Percentiles rank a stretch among this genome's conserved stretches.
These are phyloP conservation scores for Penicillium flavigenum DNA, from an alignment of 495 filamentous ascomycete genomes.

Conservation along the genomic window DNA sequence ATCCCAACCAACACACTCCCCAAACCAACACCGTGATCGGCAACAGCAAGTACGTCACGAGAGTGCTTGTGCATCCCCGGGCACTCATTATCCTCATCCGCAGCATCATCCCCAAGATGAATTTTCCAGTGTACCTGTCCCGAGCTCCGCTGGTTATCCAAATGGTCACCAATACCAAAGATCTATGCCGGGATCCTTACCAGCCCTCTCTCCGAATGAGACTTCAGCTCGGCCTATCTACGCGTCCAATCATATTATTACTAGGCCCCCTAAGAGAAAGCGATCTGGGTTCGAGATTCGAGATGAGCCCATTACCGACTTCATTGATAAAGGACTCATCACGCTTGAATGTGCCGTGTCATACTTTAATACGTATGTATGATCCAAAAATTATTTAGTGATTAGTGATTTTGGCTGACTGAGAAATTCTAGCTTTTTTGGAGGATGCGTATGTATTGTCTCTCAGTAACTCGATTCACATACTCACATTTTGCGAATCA, in stretches of 20 bases:
- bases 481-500: slow-evolving; percentile 4
- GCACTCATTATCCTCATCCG: slow-evolving; percentile 9
- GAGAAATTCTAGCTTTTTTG: slow-evolving; percentile 35
- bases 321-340: slow-evolving; percentile 39
- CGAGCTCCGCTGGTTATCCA: background rate
- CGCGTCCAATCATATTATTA: slow-evolving; percentile 1
- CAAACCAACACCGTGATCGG: slow-evolving; percentile 7
- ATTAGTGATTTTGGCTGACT: background rate
- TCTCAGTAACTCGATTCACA: background rate
- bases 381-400: background rate
- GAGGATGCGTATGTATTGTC: slow-evolving; percentile 39
- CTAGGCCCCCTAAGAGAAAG: slow-evolving; percentile 24
- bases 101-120: slow-evolving; percentile 4
- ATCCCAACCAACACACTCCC: slow-evolving; percentile 8
- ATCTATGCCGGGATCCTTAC: slow-evolving; percentile 11
- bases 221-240: slow-evolving; percentile 10
- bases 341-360: slow-evolving; percentile 34
- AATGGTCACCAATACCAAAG: slow-evolving; percentile 10
- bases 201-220: slow-evolving; percentile 18
- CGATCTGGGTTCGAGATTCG: slow-evolving; percentile 40
- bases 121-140: background rate
- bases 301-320: slow-evolving; percentile 36
- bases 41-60: slow-evolving; percentile 6
- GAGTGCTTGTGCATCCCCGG: slow-evolving; percentile 15
- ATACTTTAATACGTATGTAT: slow-evolving; percentile 37